These are phyloP conservation scores for Cystoisospora suis DNA, from an alignment of 169 alveolate species.

Conservation along the genomic window DNA sequence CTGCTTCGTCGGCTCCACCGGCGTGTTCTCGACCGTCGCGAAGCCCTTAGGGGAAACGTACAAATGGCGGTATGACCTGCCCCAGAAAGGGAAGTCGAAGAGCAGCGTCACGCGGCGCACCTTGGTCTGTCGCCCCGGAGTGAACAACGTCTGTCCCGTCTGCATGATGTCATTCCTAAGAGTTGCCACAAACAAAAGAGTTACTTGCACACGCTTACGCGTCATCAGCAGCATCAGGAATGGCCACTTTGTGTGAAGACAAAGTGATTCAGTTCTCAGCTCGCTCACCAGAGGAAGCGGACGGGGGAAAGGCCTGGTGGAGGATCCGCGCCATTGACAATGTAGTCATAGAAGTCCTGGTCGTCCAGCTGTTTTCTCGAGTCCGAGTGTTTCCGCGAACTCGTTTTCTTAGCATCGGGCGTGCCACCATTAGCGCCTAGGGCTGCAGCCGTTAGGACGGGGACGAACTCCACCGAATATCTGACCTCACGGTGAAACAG, in stretches of 20 bases:
- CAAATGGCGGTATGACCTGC: neutral
- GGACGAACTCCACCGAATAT: constrained; percentile 15
- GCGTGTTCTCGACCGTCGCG: neutral
- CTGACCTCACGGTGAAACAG: neutral
- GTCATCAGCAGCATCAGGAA: too few species aligned
- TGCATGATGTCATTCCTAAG: neutral
- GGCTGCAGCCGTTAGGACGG: neutral
- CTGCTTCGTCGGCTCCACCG: neutral
- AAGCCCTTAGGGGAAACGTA: neutral
- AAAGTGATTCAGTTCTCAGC: neutral
- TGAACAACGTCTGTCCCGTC: neutral
- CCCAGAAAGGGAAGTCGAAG: constrained; percentile 26
- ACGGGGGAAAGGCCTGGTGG: neutral
- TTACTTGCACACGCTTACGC: neutral
- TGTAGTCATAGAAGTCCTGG: neutral
- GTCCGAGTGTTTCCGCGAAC: neutral
- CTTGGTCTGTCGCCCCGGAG: neutral
- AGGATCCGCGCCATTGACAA: neutral
- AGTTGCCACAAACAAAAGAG: neutral
- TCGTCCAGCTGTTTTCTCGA: neutral
- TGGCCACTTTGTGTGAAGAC: too few species aligned
- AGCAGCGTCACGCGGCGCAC: neutral
- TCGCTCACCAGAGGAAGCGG: neutral
- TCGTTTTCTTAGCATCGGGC: neutral
- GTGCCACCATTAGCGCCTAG: neutral